Base-by-base conservation (phyloP, 2,329 filamentous ascomycete genomes). In the Scopulariopsis brevicaulis region DNA sequence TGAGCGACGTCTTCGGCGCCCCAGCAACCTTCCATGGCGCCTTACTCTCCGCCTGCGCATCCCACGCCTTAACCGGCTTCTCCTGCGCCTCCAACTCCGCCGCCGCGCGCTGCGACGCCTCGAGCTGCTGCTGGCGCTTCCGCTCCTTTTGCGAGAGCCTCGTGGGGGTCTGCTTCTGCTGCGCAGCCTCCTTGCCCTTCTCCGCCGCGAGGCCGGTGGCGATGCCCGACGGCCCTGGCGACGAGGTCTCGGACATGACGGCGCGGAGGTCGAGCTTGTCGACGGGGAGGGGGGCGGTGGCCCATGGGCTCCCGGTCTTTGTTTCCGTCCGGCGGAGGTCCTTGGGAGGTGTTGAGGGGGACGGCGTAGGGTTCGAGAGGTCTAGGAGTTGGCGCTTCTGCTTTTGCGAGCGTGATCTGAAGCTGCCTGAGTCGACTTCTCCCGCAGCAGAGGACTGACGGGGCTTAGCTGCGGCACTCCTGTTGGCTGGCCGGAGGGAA, bases 101-200 rank as follows among this genome's bases (percentile, higher is more conserved):
- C 8, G 74, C 70, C 35, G 70, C 71, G 60, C 78, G 72, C 40
- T 74, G 68, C 25, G 68, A 73, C 25, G 78, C 73, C 65, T 89
- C 83, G 61, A 83, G 79, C 65, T 90, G 86, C 64, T 90, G 83
- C 62, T 91, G 83, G 67, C 83, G 89, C 73, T 96, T 97, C 24
- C 91, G 85, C 69, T 96, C 92, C 67, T 94, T 96, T 65, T 97
- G 94, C 0, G 92, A 96, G 63, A 96, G 72, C 68, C 89, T 96
- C 0, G 72, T 67, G 18, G 74, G 72, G 0, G 74, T 65, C 46
- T 65, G 70, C 65, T 57, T 63, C 73, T 77, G 55, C 73, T 77
- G 55, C 59, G 48, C 67, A 58, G 58, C 64, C 24, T n/a, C 68
- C 59, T 20, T 77, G 73, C 53, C 70, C 78, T 63, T 82, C 22